Base-by-base conservation (phyloP, 2,329 filamentous ascomycete species). In the Exutisphaerella laricina region DNA sequence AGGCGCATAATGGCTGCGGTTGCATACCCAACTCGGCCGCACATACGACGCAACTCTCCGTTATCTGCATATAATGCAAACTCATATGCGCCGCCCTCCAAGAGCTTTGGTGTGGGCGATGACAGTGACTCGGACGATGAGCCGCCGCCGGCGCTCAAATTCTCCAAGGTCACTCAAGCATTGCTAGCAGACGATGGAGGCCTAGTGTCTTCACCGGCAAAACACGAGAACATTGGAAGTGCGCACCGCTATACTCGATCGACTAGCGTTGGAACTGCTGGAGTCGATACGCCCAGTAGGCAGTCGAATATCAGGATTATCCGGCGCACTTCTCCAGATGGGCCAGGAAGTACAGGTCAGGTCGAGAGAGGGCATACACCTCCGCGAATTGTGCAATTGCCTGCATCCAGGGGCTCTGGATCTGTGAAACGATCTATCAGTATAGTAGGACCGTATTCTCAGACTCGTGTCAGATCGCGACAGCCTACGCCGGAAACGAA, bases 71-170 rank as follows among this genome's bases (percentile, higher is more conserved):
- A 71, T 51, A 61, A 64, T 16, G 62, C 69, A 20, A 60, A 71
- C 48, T n/a, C n/a, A n/a, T n/a, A n/a, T n/a, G 68, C 64, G 50
- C 66, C 66, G 13, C 67, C 67, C 63, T 64, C 71, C 58, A 69
- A 71, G 55, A 68, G 67, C 52, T 70, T 73, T 51, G 61, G 70
- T 58, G 69, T 82, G 54, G 82, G 86, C 56, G 89, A 95, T 61
- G 89, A 95, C 61, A 95, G 87, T 71, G 60, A 63, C 39, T 95
- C 89, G 17, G 90, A 96, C 66, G 90, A 96, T 59, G 90, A 96
- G 66, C 86, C 94, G 20, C 85, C 85, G 12, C 84, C 69, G 40
- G 88, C 88, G 57, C 88, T 92, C 79, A 94, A 92, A 69, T 84
- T 96, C 62, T 96, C 88, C 63, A 88, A 89, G 57, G 78, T 92